Base-by-base conservation (phyloP, 768 basidiomycete genomes). In the Naganishia onofrii region DNA sequence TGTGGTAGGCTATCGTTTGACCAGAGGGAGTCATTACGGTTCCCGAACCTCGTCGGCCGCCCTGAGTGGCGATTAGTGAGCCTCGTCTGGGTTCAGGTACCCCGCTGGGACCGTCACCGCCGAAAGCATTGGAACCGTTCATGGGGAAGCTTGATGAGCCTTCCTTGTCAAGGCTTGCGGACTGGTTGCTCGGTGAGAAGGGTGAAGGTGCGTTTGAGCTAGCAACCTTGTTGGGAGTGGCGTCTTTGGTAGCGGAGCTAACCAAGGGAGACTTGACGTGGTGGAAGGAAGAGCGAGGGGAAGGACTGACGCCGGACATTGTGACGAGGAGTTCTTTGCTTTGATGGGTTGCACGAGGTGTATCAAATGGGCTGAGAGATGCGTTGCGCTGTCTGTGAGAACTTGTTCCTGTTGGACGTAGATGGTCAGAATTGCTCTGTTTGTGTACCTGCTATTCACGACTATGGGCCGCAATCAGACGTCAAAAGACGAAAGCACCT, bases 1-100 rank as follows among this genome's bases (percentile, higher is more conserved):
- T 93, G 79, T 93, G 92, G 79, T 90, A 88, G 44, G 92, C 90
- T 69, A 92, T 85, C 28, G 89, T 88, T 82, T 89, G 88, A 26
- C 92, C 92, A 32, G 85, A 85, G 51, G 90, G 86, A 76, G 91
- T 84, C 51, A 86, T 84, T 70, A 90, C 81, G 75, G 86, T 90
- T 12, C 89, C 89, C 75, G 76, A 78, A 8, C 78, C 80, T 46
- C 80, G 71, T 66, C 80, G 48, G 8, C 71, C 71, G n/a, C 55
- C 51, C 5, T 48, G 60, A 65, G 54, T 64, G 32, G 68, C 29
- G 68, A 69, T 69, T 44, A 69, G 12, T 3, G 60, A 63, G 17
- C 23, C 38, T 36, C 60, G 36, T 29, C 60, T 63, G 17, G 60
- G 60, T 42, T 44, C 23, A 2, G 60, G 60, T 2, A 63, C 38